phyloP scores from a whole-genome alignment of 805 yeast genomes.

The Tetrapisispora nanseiensis region DNA sequence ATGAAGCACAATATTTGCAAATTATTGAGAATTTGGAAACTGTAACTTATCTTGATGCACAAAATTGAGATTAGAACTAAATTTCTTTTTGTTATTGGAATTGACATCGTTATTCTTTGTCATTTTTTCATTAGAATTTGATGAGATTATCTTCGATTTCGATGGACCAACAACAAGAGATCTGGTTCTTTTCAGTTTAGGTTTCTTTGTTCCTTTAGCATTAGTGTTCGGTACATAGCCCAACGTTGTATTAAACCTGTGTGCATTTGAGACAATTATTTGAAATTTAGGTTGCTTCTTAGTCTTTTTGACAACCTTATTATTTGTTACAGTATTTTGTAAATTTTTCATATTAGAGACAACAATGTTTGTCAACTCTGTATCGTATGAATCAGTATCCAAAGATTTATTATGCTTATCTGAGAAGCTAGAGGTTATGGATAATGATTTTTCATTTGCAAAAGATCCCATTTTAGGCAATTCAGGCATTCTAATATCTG shows the following conservation, averaged over 20 bases:
- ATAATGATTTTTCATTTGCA: conserved; percentile 16
- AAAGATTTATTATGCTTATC: background rate
- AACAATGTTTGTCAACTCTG: background rate
- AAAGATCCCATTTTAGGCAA: conserved; percentile 32
- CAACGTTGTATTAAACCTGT: conserved; percentile 18
- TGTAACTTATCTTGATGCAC: conserved; percentile 1
- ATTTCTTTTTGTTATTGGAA: background rate
- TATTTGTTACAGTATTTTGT: background rate
- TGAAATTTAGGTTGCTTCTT: conserved; percentile 28
- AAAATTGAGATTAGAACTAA: background rate
- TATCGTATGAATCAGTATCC: too few species aligned
- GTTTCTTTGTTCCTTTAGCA: conserved; percentile 9
- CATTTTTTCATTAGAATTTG: conserved; percentile 1
- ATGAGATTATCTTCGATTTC: conserved; percentile 1
- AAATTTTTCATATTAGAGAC: background rate
- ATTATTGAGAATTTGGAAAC: conserved; percentile 5
- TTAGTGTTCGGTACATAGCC: conserved; percentile 6
- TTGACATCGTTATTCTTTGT: background rate
- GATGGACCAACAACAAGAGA: conserved; percentile 15
- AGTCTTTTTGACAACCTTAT: conserved; percentile 3
- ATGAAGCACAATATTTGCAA: background rate
- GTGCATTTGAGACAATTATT: conserved; percentile 28
- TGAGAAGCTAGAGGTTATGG: conserved; percentile 4
- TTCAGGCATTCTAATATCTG: conserved; percentile 21
- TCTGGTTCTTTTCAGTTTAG: conserved; percentile 20